Evolutionary conservation across 2,329 filamentous ascomycete genomes (phyloP), one percentile per base, ranked within the genome.

Genomic region (Aspergillus sp.): DNA sequence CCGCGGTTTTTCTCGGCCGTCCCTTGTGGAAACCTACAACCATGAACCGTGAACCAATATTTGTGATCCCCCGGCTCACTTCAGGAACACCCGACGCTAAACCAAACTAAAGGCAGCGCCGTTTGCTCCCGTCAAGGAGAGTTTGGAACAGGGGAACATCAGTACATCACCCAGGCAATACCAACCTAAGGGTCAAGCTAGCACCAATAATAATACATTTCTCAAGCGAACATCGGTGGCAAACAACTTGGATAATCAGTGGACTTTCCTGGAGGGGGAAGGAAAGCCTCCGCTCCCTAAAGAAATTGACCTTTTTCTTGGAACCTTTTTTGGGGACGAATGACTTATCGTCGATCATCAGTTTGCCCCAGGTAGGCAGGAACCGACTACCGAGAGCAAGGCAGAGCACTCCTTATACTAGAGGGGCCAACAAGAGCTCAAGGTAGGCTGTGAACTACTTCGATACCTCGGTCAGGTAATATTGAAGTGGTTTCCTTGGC

Each of bases 91-190:
- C 34, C 34, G 34, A 36, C 48, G 56, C 53, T 55, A 55, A 43
- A 48, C 6, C 36, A 34, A 24, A 48, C 32, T 48, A 38, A 53
- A 32, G n/a, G 32, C 48, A 42, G n/a, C 22, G 48, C 50, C 50
- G 41, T 43, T 48, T 20, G 12, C 36, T 50, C 20, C 18, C 18
- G 17, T 49, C 26, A 22, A 32, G 43, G 44, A 24, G 13, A 51
- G 43, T 22, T 34, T 56, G 53, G 39, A 47, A 48, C 44, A 34
- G 32, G 53, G 26, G 44, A 24, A 56, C 52, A 56, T 24, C 22
- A 24, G 22, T 24, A 7, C 22, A 24, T 62, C 62, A 57, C 57
- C 58, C 53, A 57, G 57, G 39, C 62, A 56, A 55, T 54, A 52
- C 53, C 20, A 47, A 15, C 13, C 30, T 22, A 12, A 18, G 18